Conservation (phyloP, 1,139 yeast species). For the Scheffersomyces segobiensis region DNA sequence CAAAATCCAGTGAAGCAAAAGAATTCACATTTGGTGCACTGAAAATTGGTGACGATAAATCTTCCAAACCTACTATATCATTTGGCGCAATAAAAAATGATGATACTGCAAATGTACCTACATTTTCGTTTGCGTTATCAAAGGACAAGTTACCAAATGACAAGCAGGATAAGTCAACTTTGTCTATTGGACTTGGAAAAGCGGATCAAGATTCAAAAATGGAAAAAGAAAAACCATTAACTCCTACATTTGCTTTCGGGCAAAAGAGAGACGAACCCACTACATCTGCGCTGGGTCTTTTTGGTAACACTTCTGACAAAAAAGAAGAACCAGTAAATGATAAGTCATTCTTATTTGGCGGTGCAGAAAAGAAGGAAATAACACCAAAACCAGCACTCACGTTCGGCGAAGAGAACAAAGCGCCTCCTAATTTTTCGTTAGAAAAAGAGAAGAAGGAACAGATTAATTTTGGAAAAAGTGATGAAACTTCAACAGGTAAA, state of each 20-base stretch:
- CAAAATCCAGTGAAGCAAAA: neutral
- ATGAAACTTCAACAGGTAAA: neutral
- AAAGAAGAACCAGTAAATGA: neutral
- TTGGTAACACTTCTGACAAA: neutral
- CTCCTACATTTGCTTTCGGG: neutral
- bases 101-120: neutral
- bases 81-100: neutral
- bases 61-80: neutral
- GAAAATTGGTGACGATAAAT: neutral
- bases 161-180: neutral
- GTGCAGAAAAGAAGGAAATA: neutral
- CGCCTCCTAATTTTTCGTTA: neutral
- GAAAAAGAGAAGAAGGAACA: neutral
- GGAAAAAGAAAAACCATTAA: neutral
- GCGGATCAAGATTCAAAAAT: neutral
- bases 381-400: constrained; percentile 5
- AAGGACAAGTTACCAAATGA: neutral
- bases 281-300: neutral
- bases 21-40: neutral
- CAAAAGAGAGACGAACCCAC: neutral
- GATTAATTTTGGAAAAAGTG: neutral
- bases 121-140: neutral
- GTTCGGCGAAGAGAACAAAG: constrained; percentile 1
- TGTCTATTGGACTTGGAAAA: neutral
- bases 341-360: neutral